Percentiles rank a stretch among this genome's conserved stretches.
These are phyloP conservation scores for Lizonia empirigonia DNA, from an alignment of 2,329 filamentous ascomycete species.

Conservation along the genomic window DNA sequence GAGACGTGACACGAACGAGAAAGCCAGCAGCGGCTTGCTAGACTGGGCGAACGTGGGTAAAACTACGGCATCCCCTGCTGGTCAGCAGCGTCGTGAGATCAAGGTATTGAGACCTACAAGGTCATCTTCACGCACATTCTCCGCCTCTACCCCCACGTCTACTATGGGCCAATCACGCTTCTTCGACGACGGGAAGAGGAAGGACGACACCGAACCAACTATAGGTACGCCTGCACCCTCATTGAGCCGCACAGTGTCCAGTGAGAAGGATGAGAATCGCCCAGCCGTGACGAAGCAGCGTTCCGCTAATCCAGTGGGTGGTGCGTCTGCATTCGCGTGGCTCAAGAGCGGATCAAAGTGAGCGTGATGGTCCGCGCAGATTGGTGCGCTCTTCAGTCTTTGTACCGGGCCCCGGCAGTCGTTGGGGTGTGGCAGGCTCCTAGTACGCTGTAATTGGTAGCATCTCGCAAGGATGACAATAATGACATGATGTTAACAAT, in stretches of 20 bases:
- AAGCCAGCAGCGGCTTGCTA: slow-evolving; percentile 41
- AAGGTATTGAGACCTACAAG: slow-evolving; percentile 86
- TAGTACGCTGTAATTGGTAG: no score
- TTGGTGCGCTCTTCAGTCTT: no score
- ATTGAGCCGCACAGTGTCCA: slow-evolving; percentile 38
- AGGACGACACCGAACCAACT: slow-evolving; percentile 30
- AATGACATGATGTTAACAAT: no score
- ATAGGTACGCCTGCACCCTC: slow-evolving; percentile 19
- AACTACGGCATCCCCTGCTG: slow-evolving; percentile 59
- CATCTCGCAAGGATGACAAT: no score
- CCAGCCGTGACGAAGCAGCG: slow-evolving; percentile 56
- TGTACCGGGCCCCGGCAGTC: no score
- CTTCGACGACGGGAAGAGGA: slow-evolving; percentile 56
- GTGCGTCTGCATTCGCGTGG: slow-evolving; percentile 94
- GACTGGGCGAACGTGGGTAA: slow-evolving; percentile 64
- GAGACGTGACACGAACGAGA: slow-evolving; percentile 51
- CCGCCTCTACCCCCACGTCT: slow-evolving; percentile 38
- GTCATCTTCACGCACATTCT: slow-evolving; percentile 58
- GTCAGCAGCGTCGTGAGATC: slow-evolving; percentile 78
- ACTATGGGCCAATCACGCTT: slow-evolving; percentile 52
- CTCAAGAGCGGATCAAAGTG: slow-evolving; percentile 62
- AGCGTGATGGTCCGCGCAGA: no score
- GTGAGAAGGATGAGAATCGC: slow-evolving; percentile 46
- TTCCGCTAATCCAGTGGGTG: slow-evolving; percentile 81
- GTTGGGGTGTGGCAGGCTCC: no score